Evolutionary conservation across 805 yeast genomes (phyloP).

Genomic region (Lipomyces sp.): DNA sequence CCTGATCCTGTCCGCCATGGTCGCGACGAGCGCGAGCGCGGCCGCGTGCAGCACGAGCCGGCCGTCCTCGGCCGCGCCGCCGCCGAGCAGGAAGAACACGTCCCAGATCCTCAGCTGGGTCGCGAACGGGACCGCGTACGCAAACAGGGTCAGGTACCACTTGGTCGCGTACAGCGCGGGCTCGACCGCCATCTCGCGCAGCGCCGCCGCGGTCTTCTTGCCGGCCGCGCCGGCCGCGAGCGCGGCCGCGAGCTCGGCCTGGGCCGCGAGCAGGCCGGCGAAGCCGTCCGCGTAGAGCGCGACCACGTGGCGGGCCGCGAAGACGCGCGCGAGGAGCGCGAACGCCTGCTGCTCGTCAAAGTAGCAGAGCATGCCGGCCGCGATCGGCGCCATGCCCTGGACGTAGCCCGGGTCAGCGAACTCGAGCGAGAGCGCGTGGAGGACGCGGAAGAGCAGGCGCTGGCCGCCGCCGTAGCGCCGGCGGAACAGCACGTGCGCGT

Average conservation of each 20-base stretch:
- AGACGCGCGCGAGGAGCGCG: constrained; percentile 21
- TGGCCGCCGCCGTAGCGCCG: constrained; percentile 30
- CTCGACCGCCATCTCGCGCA: constrained; percentile 14
- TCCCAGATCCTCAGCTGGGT: constrained; percentile 30
- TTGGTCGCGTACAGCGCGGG: constrained; percentile 29
- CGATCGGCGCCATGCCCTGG: constrained; percentile 42
- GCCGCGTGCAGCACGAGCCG: constrained; percentile 22
- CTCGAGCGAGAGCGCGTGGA: constrained; percentile 27
- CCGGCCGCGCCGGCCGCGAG: constrained; percentile 11
- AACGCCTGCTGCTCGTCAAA: constrained; percentile 26
- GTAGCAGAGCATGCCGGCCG: constrained; percentile 43
- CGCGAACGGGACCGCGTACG: constrained; percentile 26
- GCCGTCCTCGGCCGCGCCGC: constrained; percentile 2
- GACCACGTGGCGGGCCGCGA: constrained; percentile 13
- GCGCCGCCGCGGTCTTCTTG: neutral
- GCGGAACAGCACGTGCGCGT: constrained; percentile 27
- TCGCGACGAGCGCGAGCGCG: constrained; percentile 21
- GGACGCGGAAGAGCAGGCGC: constrained; percentile 27
- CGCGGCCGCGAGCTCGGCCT: constrained; percentile 11
- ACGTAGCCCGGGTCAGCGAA: constrained; percentile 36
- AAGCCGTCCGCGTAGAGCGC: constrained; percentile 22
- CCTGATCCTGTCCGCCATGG: constrained; percentile 3
- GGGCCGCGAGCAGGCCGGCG: constrained; percentile 19
- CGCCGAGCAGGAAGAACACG: constrained; percentile 21
- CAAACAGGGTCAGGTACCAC: constrained; percentile 29